Evolutionary conservation across 2,329 filamentous ascomycete genomes (phyloP).

Genomic region (Aspergillus arachidicola): DNA sequence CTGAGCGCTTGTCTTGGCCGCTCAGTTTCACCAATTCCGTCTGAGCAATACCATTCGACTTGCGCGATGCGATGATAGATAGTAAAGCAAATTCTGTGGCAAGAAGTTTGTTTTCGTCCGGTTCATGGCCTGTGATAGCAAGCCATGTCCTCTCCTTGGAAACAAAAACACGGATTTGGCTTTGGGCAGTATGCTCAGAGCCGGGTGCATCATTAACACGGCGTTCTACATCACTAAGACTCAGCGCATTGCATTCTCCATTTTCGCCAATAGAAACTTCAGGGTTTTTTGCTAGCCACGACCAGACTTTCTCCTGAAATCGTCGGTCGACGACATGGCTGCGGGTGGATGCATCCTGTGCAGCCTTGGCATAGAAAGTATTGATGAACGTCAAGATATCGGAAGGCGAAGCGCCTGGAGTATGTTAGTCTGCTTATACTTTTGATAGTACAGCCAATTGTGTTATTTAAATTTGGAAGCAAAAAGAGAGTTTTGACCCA

Average conservation of each 20-base stretch:
- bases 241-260: constrained; percentile 43
- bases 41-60: constrained; percentile 59
- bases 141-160: constrained; percentile 61
- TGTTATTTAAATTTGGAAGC: neutral
- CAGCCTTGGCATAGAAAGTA: constrained; percentile 36
- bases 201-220: constrained; percentile 9
- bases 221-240: constrained; percentile 44
- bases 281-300: constrained; percentile 58
- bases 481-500: neutral
- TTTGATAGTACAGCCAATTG: neutral
- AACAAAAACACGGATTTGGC: constrained; percentile 48
- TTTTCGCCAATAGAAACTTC: constrained; percentile 56
- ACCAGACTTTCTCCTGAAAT: constrained; percentile 59
- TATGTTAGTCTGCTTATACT: constrained; percentile 23
- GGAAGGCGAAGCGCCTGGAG: constrained; percentile 37
- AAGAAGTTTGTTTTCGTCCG: constrained; percentile 57
- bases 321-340: constrained; percentile 48
- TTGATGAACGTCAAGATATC: constrained; percentile 40
- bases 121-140: constrained; percentile 61
- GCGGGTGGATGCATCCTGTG: constrained; percentile 22
- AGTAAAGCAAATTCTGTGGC: constrained; percentile 59
- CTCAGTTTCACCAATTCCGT: constrained; percentile 57
- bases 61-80: constrained; percentile 60
- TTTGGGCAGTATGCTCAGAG: neutral
- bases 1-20: constrained; percentile 66